These are phyloP conservation scores for Metschnikowia kunwiensis DNA, from an alignment of 805 yeast genomes.

Conservation along the genomic window DNA sequence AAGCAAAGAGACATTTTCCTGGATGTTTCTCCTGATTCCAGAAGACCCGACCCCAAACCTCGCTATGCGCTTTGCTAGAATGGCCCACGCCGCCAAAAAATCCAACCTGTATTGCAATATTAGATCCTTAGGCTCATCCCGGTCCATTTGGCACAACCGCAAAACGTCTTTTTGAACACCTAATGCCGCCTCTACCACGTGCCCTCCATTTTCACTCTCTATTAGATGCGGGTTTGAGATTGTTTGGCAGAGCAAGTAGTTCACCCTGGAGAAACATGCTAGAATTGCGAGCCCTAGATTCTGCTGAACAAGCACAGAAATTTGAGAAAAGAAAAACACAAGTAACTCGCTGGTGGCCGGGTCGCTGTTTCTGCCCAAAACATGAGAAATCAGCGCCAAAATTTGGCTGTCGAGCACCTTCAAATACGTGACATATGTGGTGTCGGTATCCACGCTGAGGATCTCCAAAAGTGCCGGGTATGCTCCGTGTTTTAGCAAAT, in stretches of 20 bases:
- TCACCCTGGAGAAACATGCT: constrained; percentile 27
- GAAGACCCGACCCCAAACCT: constrained; percentile 13
- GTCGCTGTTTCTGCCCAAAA: constrained; percentile 18
- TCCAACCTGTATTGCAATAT: constrained; percentile 31
- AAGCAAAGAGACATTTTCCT: too few relatives aligned
- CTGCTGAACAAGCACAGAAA: constrained; percentile 6
- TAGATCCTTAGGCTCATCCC: constrained; percentile 9
- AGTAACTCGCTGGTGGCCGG: constrained; percentile 14
- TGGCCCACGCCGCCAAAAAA: constrained; percentile 36
- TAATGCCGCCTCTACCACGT: constrained; percentile 20
- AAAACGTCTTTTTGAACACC: constrained; percentile 24
- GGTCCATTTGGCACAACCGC: constrained; percentile 15
- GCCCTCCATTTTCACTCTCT: constrained; percentile 22
- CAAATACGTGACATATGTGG: constrained; percentile 13
- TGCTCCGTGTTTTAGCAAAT: constrained; percentile 20
- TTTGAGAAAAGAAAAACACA: constrained; percentile 20
- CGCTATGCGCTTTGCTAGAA: constrained; percentile 16
- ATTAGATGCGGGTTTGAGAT: constrained; percentile 27
- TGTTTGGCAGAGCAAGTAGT: constrained; percentile 30
- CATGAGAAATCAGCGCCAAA: constrained; percentile 25
- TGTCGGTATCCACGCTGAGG: constrained; percentile 6
- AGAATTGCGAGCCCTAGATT: constrained; percentile 18
- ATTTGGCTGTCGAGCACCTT: constrained; percentile 26
- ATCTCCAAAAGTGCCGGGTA: constrained; percentile 22
- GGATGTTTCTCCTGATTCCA: background rate